Evolutionary conservation across 2,329 filamentous ascomycete genomes (phyloP).

Genomic region (Colletotrichum tamarilloi): DNA sequence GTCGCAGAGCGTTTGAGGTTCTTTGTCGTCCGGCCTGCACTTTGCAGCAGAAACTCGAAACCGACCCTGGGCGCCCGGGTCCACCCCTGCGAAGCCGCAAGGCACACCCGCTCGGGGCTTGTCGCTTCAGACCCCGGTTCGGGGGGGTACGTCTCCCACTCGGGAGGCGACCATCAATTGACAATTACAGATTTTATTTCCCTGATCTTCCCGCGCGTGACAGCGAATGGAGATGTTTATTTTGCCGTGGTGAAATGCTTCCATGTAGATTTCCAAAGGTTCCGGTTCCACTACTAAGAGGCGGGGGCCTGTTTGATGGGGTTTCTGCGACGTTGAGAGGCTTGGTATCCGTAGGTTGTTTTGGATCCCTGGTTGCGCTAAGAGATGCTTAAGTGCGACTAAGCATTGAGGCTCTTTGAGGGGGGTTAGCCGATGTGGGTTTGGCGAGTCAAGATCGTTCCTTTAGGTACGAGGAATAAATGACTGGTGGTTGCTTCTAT

Average conservation of each 20-base stretch:
- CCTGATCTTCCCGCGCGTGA: neutral
- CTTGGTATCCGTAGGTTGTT: neutral
- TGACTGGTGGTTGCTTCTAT: neutral
- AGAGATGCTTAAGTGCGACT: constrained; percentile 11
- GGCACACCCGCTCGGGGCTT: neutral
- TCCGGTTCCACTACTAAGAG: neutral
- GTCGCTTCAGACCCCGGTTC: constrained; percentile 16
- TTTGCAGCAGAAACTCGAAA: neutral
- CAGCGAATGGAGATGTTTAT: neutral
- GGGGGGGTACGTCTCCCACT: neutral
- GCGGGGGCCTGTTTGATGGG: neutral
- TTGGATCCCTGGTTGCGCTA: neutral
- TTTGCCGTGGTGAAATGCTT: neutral
- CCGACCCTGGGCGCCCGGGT: constrained; percentile 21
- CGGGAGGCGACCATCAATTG: neutral
- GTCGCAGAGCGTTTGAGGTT: constrained; percentile 34
- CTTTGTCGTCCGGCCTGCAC: neutral
- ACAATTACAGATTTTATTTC: neutral
- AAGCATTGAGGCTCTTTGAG: constrained; percentile 7
- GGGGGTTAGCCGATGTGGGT: neutral
- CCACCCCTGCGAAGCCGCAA: constrained; percentile 13
- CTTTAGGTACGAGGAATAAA: neutral
- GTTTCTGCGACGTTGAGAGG: neutral
- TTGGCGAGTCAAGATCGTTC: neutral
- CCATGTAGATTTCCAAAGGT: neutral